Evolutionary conservation across 371 early-diverging fungal genomes (phyloP), one percentile per base, ranked within the genome.

Genomic region (Mucor indicus): DNA sequence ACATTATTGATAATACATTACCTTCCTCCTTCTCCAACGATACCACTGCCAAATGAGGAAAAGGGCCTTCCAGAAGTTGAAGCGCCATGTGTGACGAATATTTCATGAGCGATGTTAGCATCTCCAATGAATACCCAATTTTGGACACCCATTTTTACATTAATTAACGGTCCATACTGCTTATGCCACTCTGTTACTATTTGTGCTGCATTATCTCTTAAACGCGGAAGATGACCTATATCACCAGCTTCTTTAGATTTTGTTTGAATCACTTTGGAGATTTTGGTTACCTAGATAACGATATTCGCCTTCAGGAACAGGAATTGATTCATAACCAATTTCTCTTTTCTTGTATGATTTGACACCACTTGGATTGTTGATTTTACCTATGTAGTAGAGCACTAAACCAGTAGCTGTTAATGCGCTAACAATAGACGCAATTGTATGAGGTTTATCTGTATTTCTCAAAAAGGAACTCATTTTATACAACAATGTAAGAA

Each of bases 91-190:
- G 39, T 13, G 1, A 17, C 37, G 39, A 59, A 55, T n/a, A 63
- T 16, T 12, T 63, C 55, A 37, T 63, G 44, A 5, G 45, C 64
- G 13, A 44, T 19, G 5, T n/a, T 3, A 27, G 60, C 36, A 6
- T 63, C 52, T 13, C 55, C 38, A 7, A 63, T 20, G 19, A 51
- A 48, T 11, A 63, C 22, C 60, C 60, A 63, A 4, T 45, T 35
- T 48, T 63, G 55, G 9, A 25, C 43, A 15, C 60, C 60, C 44
- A 55, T 48, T 9, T 45, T 25, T 3, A 63, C 20, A 12, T 22
- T 37, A 2, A 59, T 13, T 10, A 63, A 47, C 4, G 60, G 60
- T 1, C 62, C 66, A 10, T 44, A 23, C 19, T 49, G 22, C 19
- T 32, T 22, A 19, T 62, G 62, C 62, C 62, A 62, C 27, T 62